Evolutionary conservation across 495 filamentous ascomycete species (phyloP), one percentile per base, ranked within the genome.

Genomic region (Bacidia rubella): DNA sequence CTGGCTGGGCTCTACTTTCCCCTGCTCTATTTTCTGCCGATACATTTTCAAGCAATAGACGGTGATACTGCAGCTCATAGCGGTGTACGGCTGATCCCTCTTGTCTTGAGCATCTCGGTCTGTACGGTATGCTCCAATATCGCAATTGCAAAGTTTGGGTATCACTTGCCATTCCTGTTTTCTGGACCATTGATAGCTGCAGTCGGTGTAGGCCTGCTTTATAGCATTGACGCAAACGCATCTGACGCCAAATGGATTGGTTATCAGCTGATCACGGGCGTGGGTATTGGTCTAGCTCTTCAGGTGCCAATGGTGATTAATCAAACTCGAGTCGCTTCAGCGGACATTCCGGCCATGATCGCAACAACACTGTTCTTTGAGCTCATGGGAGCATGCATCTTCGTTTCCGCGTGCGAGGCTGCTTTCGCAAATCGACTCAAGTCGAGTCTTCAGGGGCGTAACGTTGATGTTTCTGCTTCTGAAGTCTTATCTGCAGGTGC

Each of bases 21-120:
- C 17, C 26, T 57, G 9, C 56, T 77, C 27, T 81, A 78, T 58
- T 80, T 71, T 59, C 60, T 82, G 2, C 79, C 79, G 0, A 68
- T 83, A 39, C 84, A 79, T 77, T 84, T 86, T 63, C 82, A 86
- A 66, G 76, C 77, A n/a, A 76, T 54, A 20, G 49, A 49, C 21
- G 52, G 32, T 21, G 32, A 24, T 2, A 29, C 48, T 11, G 19
- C 54, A n/a, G 32, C 35, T 12, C 17, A 42, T 20, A 19, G 17
- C 12, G 55, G 40, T 1, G 29, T 56, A 25, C 26, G 17, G 19
- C 25, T 26, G 23, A 43, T 58, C 25, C 53, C 56, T 19, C 53
- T 65, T 27, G 60, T 70, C 38, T 59, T 71, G 12, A 55, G 54
- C 22, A 47, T 65, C 29, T 63, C 68, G 42, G 25, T 69, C 52